Evolutionary conservation across 768 basidiomycete species (phyloP).

Genomic region (Pleurotus djamor): DNA sequence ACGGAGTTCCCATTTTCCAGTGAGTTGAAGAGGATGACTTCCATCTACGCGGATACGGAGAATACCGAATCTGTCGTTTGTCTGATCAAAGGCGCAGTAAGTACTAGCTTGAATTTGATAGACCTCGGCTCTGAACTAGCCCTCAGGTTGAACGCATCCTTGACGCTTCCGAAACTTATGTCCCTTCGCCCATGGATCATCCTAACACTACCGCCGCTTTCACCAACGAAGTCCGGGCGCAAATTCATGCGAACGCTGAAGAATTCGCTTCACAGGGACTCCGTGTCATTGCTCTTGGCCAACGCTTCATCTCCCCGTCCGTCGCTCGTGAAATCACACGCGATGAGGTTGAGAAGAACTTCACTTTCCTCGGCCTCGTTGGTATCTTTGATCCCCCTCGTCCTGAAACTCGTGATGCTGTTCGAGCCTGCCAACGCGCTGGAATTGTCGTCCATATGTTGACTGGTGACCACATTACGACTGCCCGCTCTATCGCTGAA

Average conservation of each 20-base stretch:
- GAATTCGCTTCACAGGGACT: conserved; percentile 36
- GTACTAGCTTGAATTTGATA: conserved; percentile 7
- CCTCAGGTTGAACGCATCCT: conserved; percentile 42
- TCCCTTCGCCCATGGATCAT: conserved; percentile 19
- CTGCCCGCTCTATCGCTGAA: conserved; percentile 50
- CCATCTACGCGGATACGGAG: conserved; percentile 29
- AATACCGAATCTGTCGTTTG: conserved; percentile 17
- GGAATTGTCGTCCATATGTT: conserved; percentile 50
- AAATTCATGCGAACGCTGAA: conserved; percentile 19
- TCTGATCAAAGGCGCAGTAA: conserved; percentile 34
- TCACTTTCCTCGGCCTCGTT: conserved; percentile 49
- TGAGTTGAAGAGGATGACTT: conserved; percentile 49
- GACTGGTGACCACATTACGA: conserved; percentile 54
- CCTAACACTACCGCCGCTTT: conserved; percentile 20
- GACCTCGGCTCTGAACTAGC: background rate
- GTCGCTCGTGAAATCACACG: conserved; percentile 26
- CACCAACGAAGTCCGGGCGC: conserved; percentile 22
- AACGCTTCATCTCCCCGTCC: conserved; percentile 17
- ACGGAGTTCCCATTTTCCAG: conserved; percentile 48
- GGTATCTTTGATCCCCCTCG: conserved; percentile 59
- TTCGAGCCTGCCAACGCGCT: conserved; percentile 46
- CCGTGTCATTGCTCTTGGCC: conserved; percentile 34
- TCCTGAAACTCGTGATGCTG: conserved; percentile 49
- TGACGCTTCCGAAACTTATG: conserved; percentile 36
- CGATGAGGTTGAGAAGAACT: conserved; percentile 44